Evolutionary conservation across 164 flowering plant genomes (phyloP).

Genomic region (Dillenia turbinata): DNA sequence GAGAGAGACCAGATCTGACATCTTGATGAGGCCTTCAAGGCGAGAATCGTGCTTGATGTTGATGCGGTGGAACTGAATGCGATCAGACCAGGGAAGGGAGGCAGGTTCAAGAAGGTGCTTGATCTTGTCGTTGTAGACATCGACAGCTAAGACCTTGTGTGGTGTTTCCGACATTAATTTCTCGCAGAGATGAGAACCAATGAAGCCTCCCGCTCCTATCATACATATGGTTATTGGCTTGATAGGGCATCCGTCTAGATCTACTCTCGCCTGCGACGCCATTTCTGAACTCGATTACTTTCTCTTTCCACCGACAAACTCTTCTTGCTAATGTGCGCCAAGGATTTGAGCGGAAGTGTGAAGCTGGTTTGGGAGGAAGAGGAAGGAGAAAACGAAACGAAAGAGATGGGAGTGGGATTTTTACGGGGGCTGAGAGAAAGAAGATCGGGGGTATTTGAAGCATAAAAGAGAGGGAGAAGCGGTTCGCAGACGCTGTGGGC

Average conservation of each 20-base stretch:
- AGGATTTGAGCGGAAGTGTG: background rate
- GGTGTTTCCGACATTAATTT: conserved; percentile 69
- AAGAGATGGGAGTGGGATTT: background rate
- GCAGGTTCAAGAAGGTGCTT: conserved; percentile 68
- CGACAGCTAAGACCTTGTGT: conserved; percentile 77
- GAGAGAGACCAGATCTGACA: conserved; percentile 83
- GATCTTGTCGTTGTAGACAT: conserved; percentile 84
- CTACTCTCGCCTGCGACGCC: conserved; percentile 42
- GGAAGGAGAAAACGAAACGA: background rate
- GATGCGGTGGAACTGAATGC: conserved; percentile 91
- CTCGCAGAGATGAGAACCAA: conserved; percentile 91
- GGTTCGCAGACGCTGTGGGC: too few species aligned
- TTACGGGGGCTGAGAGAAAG: background rate
- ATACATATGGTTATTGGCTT: conserved; percentile 69
- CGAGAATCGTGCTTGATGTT: conserved; percentile 96
- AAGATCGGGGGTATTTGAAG: background rate
- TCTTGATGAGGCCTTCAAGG: conserved; percentile 93
- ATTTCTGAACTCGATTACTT: conserved; percentile 4
- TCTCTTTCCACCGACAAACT: background rate
- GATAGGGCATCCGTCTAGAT: conserved; percentile 79
- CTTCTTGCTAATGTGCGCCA: conserved; percentile 2
- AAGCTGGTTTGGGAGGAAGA: too few species aligned
- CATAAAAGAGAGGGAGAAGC: background rate
- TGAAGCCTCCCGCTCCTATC: conserved; percentile 94
- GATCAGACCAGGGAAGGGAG: conserved; percentile 45